Percentiles rank a stretch among this genome's conserved stretches.
These are phyloP conservation scores for Blastobotrys apis DNA, from an alignment of 1,139 yeast species.

Conservation along the genomic window DNA sequence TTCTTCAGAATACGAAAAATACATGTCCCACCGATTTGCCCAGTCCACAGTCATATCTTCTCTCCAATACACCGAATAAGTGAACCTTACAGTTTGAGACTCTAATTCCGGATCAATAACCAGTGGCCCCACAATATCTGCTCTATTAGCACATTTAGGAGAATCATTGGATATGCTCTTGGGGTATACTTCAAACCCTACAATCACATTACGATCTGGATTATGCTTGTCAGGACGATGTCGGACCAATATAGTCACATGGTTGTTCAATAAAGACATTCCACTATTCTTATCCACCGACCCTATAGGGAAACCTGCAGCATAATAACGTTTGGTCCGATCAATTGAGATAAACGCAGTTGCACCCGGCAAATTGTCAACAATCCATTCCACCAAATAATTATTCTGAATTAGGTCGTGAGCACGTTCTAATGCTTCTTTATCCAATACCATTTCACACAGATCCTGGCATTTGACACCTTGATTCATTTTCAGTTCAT, in stretches of 20 bases:
- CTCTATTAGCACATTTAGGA: conserved; percentile 28
- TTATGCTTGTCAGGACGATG: conserved; percentile 50
- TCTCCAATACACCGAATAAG: conserved; percentile 87
- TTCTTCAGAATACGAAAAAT: conserved; percentile 53
- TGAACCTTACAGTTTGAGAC: conserved; percentile 55
- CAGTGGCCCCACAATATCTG: conserved; percentile 22
- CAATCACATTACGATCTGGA: conserved; percentile 53
- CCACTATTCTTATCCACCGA: conserved; percentile 51
- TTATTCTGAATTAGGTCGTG: conserved; percentile 60
- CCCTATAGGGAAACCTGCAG: conserved; percentile 86
- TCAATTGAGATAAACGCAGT: conserved; percentile 71
- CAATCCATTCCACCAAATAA: conserved; percentile 77
- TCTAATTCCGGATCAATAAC: conserved; percentile 30
- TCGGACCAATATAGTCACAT: conserved; percentile 73
- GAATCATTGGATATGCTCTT: conserved; percentile 58
- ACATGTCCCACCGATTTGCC: conserved; percentile 71
- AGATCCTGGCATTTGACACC: conserved; percentile 63
- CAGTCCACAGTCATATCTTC: conserved; percentile 69
- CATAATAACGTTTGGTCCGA: conserved; percentile 62
- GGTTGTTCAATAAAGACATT: conserved; percentile 52
- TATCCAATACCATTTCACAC: conserved; percentile 58
- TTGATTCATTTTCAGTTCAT: conserved; percentile 53
- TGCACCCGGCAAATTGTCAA: conserved; percentile 86
- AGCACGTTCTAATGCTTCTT: conserved; percentile 52
- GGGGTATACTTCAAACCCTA: conserved; percentile 89